These are phyloP conservation scores for Colletotrichum echinochloae DNA, from an alignment of 2,329 filamentous ascomycete species.

Conservation along the genomic window DNA sequence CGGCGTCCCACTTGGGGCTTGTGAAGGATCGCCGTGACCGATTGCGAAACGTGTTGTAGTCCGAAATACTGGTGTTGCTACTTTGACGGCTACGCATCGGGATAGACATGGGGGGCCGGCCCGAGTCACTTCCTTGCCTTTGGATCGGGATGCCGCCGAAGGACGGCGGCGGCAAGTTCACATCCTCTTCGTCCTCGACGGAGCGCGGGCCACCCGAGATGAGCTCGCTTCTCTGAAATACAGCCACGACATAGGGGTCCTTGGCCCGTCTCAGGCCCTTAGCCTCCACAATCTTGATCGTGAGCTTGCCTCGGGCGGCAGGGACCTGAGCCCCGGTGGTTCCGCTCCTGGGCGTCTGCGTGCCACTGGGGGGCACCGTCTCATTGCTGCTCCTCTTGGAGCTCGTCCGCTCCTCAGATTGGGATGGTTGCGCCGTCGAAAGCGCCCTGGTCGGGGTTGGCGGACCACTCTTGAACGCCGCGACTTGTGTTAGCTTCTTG, in stretches of 20 bases:
- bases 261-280: slow-evolving; percentile 83
- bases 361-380: slow-evolving; percentile 61
- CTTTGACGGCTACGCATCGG: slow-evolving; percentile 97
- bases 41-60: slow-evolving; percentile 71
- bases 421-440: slow-evolving; percentile 70
- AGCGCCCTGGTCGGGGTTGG: slow-evolving; percentile 90
- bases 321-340: slow-evolving; percentile 72
- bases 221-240: slow-evolving; percentile 96
- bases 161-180: slow-evolving; percentile 58
- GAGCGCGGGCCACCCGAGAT: slow-evolving; percentile 87
- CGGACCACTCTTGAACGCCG: slow-evolving; percentile 87
- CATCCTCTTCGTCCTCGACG: slow-evolving; percentile 70
- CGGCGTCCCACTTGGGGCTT: slow-evolving; percentile 94
- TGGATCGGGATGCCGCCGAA: slow-evolving; percentile 71
- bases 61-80: slow-evolving; percentile 88
- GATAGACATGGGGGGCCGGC: slow-evolving; percentile 87
- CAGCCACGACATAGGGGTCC: slow-evolving; percentile 95
- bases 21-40: slow-evolving; percentile 74
- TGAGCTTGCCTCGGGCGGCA: slow-evolving; percentile 85
- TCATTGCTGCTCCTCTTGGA: slow-evolving; percentile 53
- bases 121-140: slow-evolving; percentile 82
- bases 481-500: slow-evolving; percentile 90
- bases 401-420: slow-evolving; percentile 57
- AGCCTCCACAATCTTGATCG: slow-evolving; percentile 88
- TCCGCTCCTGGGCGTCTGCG: slow-evolving; percentile 61